A percentile compares a stretch with the other conserved stretches of the same genome.
phyloP scores from a whole-genome alignment of 768 basidiomycete species.

The Strobilomyces dryophilus region DNA sequence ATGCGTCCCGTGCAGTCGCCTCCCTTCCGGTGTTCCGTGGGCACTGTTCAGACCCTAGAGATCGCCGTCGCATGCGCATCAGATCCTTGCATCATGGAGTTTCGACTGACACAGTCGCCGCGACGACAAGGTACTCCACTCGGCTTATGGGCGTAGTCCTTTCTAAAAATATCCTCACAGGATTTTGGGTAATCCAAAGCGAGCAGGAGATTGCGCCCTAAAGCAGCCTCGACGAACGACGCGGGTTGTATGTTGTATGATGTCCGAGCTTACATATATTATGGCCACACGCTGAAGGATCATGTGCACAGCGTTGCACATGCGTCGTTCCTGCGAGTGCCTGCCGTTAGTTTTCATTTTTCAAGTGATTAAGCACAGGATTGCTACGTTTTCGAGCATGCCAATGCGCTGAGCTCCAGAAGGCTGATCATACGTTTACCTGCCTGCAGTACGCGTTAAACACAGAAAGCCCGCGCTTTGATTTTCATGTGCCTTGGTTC shows the following conservation, averaged over 20 bases:
- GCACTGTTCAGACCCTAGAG: slow-evolving; percentile 20
- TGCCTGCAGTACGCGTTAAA: neutral
- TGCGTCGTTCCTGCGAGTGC: neutral
- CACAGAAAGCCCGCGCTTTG: neutral
- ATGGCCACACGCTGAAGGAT: neutral
- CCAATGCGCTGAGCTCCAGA: neutral
- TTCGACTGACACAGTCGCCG: slow-evolving; percentile 14
- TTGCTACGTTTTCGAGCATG: neutral
- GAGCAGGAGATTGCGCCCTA: slow-evolving; percentile 3
- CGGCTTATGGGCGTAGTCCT: neutral
- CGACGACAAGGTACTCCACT: slow-evolving; percentile 17
- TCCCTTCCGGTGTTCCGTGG: slow-evolving; percentile 11
- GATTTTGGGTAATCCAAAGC: slow-evolving; percentile 19
- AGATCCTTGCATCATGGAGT: slow-evolving; percentile 23
- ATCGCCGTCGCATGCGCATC: slow-evolving; percentile 19
- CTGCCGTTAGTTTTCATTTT: neutral
- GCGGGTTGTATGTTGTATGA: neutral
- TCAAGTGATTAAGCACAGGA: neutral
- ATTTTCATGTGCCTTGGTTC: neutral
- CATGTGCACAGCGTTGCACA: neutral
- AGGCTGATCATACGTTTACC: neutral
- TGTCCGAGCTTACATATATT: neutral
- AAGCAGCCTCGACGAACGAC: neutral
- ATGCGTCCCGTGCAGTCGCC: slow-evolving; percentile 4
- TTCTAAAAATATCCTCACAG: slow-evolving; percentile 2